A percentile compares a stretch with the other conserved stretches of the same genome.
phyloP scores from a whole-genome alignment of 768 basidiomycete genomes.

The Rhizopogon sp. region DNA sequence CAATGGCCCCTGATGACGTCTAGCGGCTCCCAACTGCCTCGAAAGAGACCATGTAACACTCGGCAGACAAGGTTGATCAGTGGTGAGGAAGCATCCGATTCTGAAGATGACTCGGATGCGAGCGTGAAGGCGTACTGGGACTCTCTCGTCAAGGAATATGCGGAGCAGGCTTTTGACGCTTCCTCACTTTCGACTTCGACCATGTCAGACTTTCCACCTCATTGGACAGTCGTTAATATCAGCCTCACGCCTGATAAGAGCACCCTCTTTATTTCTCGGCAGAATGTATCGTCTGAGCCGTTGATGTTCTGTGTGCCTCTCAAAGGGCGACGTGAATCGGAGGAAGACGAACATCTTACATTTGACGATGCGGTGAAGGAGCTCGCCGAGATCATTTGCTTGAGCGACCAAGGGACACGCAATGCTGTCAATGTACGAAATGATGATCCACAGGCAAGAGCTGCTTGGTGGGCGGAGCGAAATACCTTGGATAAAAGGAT shows the following conservation, averaged over 20 bases:
- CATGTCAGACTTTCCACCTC: constrained; percentile 49
- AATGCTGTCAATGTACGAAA: constrained; percentile 66
- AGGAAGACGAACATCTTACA: constrained; percentile 69
- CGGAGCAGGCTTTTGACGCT: constrained; percentile 36
- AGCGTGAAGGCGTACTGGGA: constrained; percentile 61
- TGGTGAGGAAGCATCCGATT: constrained; percentile 15
- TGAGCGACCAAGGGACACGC: constrained; percentile 73
- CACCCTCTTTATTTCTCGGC: constrained; percentile 79
- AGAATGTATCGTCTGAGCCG: constrained; percentile 53
- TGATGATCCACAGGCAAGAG: constrained; percentile 58
- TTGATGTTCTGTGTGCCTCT: constrained; percentile 88
- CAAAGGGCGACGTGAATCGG: constrained; percentile 73
- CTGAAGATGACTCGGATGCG: constrained; percentile 32
- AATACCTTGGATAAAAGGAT: constrained; percentile 72
- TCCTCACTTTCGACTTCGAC: constrained; percentile 35
- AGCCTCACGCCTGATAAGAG: constrained; percentile 79
- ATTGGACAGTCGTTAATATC: constrained; percentile 85
- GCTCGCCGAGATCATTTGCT: constrained; percentile 71
- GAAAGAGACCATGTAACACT: constrained; percentile 10
- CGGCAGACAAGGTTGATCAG: constrained; percentile 19
- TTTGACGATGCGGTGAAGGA: constrained; percentile 72
- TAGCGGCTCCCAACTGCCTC: constrained; percentile 34
- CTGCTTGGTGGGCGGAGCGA: constrained; percentile 85
- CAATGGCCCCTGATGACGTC: constrained; percentile 62
- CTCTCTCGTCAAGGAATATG: constrained; percentile 49